Base-by-base conservation (phyloP, 306 rosid genomes). In the Corylus heterophylla region DNA sequence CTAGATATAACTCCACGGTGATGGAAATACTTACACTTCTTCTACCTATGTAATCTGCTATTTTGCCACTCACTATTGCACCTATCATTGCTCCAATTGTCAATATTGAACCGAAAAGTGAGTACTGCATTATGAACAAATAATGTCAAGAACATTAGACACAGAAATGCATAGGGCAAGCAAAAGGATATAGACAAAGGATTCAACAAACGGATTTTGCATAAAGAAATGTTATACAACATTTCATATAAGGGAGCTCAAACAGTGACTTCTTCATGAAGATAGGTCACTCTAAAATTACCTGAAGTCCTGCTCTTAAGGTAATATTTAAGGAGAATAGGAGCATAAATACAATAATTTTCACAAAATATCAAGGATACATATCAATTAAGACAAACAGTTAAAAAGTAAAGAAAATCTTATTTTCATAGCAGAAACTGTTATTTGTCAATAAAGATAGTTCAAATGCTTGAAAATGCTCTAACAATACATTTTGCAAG, bases 61-160 rank as follows among this genome's bases (percentile, higher is more conserved):
- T 69, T 81, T 37, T 88, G 58, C 98, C 98, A 76, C 94, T 95
- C 27, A 82, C 63, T 81, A 90, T 66, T 48, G 98, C 98, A 37
- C 97, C 98, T 61, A 91, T 22, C 97, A 92, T 91, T 1, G 97
- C 98, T 82, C 98, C 97, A 84, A 90, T 84, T 1, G 97, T 92
- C 88, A 94, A 77, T 64, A 94, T 85, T 4, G 97, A 95, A 51
- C 98, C 98, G 22, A 95, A 95, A 76, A 88, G 59, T 20, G 98
- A 88, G 82, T 76, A 95, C 96, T 95, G 89, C 85, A 58, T 18
- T 52, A 74, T 12, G 12, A 73, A 55, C 35, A 66, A 44, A 68
- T 27, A n/a, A 67, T 4, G 7, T 10, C 13, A 10, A 54, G 62
- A 22, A 3, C 18, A 16, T 14, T 13, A 58, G 17, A 64, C 11